Evolutionary conservation across 805 yeast species (phyloP).

Genomic region (Yarrowia deformans): DNA sequence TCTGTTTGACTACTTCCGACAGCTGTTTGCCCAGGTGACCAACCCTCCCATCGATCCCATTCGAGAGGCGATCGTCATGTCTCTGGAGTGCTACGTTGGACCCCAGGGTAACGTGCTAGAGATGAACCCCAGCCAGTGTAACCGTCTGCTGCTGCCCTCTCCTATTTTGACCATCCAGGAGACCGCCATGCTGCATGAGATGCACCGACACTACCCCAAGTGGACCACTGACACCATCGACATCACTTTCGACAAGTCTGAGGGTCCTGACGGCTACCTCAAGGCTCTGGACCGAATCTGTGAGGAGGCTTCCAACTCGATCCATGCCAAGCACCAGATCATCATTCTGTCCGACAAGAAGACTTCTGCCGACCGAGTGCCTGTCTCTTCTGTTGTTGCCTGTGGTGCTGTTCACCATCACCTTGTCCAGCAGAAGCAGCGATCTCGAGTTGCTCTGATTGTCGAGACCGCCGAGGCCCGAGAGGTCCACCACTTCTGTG

Average conservation of each 20-base stretch:
- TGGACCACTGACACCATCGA: slow-evolving; percentile 88
- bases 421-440: slow-evolving; percentile 91
- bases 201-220: slow-evolving; percentile 76
- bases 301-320: slow-evolving; percentile 83
- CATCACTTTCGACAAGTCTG: slow-evolving; percentile 82
- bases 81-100: slow-evolving; percentile 94
- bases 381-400: slow-evolving; percentile 90
- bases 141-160: slow-evolving; percentile 79
- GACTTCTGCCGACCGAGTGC: slow-evolving; percentile 66
- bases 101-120: slow-evolving; percentile 98
- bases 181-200: slow-evolving; percentile 74
- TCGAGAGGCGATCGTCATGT: slow-evolving; percentile 96
- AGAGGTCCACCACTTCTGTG: slow-evolving; percentile 96
- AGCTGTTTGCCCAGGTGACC: slow-evolving; percentile 96
- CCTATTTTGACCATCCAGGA: slow-evolving; percentile 82
- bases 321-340: slow-evolving; percentile 75
- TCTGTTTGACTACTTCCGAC: slow-evolving; percentile 92
- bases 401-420: slow-evolving; percentile 97
- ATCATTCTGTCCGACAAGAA: slow-evolving; percentile 77
- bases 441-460: slow-evolving; percentile 90
- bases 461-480: slow-evolving; percentile 97
- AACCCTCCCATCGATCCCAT: slow-evolving; percentile 99
- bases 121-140: slow-evolving; percentile 91
- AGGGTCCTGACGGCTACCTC: slow-evolving; percentile 86
- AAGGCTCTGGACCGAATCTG: slow-evolving; percentile 86